phyloP scores from a whole-genome alignment of 257 asterid genomes.

The Apocynum venetum region DNA sequence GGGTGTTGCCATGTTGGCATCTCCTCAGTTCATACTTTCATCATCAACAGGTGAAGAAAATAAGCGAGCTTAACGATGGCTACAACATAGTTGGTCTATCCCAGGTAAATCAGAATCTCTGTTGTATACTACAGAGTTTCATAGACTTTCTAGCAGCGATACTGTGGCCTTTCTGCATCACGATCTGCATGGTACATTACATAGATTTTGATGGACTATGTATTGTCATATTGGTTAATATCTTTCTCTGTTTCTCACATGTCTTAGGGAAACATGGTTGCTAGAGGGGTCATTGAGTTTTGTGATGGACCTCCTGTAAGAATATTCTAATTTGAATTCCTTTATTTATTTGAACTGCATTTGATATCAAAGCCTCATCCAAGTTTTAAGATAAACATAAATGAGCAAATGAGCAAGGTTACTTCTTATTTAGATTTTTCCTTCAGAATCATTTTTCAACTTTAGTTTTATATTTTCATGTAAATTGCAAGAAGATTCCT shows the following conservation, averaged over 20 bases:
- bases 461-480: background rate
- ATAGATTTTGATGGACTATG: background rate
- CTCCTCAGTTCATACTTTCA: constrained; percentile 22
- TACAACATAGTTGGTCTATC: constrained; percentile 75
- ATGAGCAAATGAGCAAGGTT: background rate
- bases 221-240: background rate
- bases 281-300: constrained; percentile 78
- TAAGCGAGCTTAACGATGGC: constrained; percentile 69
- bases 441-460: background rate
- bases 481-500: background rate
- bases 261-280: constrained; percentile 78
- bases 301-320: constrained; percentile 92
- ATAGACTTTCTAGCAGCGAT: background rate
- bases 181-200: background rate
- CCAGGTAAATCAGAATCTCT: constrained; percentile 45
- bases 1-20: constrained; percentile 24
- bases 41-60: constrained; percentile 61
- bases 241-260: constrained; percentile 9
- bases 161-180: background rate
- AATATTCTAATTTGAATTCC: constrained; percentile 1
- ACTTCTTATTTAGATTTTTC: background rate
- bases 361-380: background rate
- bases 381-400: background rate
- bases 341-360: background rate
- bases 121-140: too few relatives aligned